Conservation (phyloP, 306 rosid species). For the Cajanus cajan region DNA sequence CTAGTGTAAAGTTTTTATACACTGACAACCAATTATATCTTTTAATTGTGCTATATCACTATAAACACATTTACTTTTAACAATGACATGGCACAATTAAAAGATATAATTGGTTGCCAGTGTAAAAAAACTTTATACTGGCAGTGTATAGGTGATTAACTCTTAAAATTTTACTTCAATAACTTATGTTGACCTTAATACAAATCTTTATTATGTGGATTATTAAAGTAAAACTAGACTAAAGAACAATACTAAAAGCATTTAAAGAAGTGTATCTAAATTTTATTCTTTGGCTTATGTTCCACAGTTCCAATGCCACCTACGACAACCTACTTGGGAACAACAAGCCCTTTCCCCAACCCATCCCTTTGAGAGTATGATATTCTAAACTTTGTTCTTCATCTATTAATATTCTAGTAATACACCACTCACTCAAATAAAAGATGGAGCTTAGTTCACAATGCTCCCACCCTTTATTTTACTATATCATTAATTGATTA, state of each 20-base stretch:
- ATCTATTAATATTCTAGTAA: neutral
- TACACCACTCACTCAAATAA: neutral
- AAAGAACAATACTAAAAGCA: neutral
- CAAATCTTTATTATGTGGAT: neutral
- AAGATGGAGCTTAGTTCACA: neutral
- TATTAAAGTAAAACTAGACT: neutral
- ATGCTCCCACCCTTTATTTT: neutral
- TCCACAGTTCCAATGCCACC: conserved; percentile 65
- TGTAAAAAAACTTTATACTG: too few relatives aligned
- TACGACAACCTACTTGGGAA: conserved; percentile 71
- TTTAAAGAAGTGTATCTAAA: neutral
- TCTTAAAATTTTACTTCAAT: too few relatives aligned
- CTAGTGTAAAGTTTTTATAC: too few relatives aligned
- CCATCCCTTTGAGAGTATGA: conserved; percentile 81
- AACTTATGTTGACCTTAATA: too few relatives aligned
- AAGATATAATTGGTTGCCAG: too few relatives aligned
- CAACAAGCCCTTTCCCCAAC: conserved; percentile 59
- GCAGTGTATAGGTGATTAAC: too few relatives aligned
- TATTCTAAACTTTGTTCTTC: neutral
- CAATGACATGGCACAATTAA: too few relatives aligned
- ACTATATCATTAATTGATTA: conserved; percentile 21
- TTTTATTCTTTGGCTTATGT: conserved; percentile 24
- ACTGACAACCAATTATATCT: too few relatives aligned
- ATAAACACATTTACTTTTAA: too few relatives aligned
- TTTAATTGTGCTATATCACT: too few relatives aligned